Percentiles rank a stretch among this genome's conserved stretches.
These are phyloP conservation scores for Pontederia paniculata DNA, from an alignment of 176 grass and related monocot genomes.

Conservation along the genomic window DNA sequence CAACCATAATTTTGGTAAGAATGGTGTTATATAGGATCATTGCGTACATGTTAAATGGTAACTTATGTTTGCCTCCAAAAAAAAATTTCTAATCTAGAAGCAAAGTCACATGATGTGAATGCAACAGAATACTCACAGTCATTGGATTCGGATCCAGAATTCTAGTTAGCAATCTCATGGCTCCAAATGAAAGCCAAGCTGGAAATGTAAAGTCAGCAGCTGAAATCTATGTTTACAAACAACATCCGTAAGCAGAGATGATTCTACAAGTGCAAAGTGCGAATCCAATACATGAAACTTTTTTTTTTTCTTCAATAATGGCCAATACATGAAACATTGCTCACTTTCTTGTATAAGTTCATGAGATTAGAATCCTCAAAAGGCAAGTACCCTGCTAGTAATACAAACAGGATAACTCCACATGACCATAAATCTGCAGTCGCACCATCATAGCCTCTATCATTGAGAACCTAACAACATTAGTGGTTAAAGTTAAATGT, in stretches of 20 bases:
- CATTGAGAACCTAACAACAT: constrained; percentile 67
- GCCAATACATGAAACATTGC: background rate
- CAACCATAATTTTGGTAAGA: no score
- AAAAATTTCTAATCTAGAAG: constrained; percentile 1
- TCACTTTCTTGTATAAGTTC: constrained; percentile 85
- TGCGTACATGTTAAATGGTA: background rate
- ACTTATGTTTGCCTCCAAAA: background rate
- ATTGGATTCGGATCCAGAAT: constrained; percentile 78
- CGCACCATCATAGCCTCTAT: constrained; percentile 97
- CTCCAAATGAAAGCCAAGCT: constrained; percentile 79
- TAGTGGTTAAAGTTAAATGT: background rate
- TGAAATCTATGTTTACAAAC: constrained; percentile 50
- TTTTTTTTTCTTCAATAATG: no score
- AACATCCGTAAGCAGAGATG: constrained; percentile 3
- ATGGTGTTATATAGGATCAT: no score
- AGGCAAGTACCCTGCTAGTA: constrained; percentile 88
- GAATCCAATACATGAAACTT: background rate
- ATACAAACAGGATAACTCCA: constrained; percentile 89
- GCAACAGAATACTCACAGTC: constrained; percentile 39
- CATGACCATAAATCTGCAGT: constrained; percentile 96
- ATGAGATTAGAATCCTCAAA: constrained; percentile 94
- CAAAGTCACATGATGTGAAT: background rate
- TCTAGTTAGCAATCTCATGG: constrained; percentile 73
- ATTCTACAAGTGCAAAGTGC: constrained; percentile 8
- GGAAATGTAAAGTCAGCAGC: constrained; percentile 67